phyloP scores from a whole-genome alignment of 164 flowering plant genomes.

The Pachysandra terminalis region DNA sequence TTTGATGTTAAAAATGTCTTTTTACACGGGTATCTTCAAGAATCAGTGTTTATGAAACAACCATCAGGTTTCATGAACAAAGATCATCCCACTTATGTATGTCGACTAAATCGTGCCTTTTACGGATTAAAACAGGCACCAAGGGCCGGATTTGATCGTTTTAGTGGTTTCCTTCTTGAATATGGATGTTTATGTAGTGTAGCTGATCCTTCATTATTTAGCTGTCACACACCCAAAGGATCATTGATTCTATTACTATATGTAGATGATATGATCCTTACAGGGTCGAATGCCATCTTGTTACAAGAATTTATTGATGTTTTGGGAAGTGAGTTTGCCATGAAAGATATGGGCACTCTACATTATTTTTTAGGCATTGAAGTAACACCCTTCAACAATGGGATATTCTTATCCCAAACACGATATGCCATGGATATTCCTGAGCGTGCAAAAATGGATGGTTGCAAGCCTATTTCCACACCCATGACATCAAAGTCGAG shows the following conservation, averaged over 20 bases:
- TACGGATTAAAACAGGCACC: neutral
- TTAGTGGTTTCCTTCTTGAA: too few relatives aligned
- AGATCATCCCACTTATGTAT: neutral
- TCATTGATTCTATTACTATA: neutral
- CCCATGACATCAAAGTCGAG: neutral
- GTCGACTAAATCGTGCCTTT: neutral
- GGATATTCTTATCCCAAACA: neutral
- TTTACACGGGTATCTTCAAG: neutral
- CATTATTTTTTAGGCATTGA: neutral
- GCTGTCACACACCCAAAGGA: neutral
- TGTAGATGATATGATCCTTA: neutral
- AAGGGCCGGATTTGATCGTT: neutral
- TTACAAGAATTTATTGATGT: too few relatives aligned
- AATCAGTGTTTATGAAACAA: neutral
- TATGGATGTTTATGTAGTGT: too few relatives aligned
- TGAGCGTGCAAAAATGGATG: neutral
- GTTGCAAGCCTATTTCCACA: neutral
- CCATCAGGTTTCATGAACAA: neutral
- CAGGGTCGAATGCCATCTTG: neutral
- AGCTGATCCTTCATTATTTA: neutral
- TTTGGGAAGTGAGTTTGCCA: neutral
- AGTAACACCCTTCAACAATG: neutral
- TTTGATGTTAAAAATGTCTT: neutral
- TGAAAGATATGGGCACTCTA: neutral
- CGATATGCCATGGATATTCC: neutral